Conservation (phyloP, 73 alveolate genomes). For the Paramecium caudatum region DNA sequence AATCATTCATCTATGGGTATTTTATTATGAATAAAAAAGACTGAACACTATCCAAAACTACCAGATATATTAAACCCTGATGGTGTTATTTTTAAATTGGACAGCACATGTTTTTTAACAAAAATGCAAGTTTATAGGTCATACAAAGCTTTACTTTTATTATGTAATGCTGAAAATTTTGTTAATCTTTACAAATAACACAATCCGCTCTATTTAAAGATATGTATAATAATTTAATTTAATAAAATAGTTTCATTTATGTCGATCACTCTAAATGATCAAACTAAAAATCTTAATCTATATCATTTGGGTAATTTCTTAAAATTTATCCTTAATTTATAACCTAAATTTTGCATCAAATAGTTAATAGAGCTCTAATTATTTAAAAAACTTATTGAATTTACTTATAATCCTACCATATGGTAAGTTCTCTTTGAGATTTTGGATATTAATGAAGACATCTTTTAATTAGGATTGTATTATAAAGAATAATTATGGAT, state of each 20-base stretch:
- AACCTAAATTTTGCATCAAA: background rate
- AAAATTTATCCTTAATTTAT: background rate
- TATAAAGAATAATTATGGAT: slow-evolving; percentile 10
- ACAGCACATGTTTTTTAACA: background rate
- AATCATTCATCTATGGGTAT: background rate
- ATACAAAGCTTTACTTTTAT: background rate
- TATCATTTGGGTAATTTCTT: background rate
- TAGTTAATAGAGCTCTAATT: background rate
- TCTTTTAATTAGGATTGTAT: background rate
- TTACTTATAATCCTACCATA: background rate
- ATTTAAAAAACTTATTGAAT: background rate
- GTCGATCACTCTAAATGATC: background rate
- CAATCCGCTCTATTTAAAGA: background rate
- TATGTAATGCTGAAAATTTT: background rate
- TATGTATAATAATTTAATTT: background rate
- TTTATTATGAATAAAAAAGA: background rate
- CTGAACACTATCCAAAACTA: background rate
- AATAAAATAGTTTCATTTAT: background rate
- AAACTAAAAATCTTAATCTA: background rate
- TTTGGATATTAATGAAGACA: background rate
- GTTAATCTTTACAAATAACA: background rate
- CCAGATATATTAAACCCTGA: background rate
- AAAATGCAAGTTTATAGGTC: background rate
- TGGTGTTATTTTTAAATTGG: background rate
- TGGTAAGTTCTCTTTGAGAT: too few species aligned